These are phyloP conservation scores for Hyaloscypha finlandica DNA, from an alignment of 495 filamentous ascomycete genomes.

Conservation along the genomic window DNA sequence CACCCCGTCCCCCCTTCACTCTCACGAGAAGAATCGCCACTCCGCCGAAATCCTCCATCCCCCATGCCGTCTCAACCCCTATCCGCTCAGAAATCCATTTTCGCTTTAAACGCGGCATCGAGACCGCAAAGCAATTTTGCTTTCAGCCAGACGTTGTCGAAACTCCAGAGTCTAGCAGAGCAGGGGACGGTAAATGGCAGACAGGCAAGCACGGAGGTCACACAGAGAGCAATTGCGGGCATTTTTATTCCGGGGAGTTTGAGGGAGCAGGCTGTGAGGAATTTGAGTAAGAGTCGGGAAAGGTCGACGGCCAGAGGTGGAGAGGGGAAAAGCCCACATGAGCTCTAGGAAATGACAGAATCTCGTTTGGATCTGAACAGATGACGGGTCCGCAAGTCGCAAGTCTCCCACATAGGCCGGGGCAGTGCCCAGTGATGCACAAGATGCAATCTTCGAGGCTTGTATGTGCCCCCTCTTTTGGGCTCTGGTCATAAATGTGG, in stretches of 20 bases:
- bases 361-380: too few relatives aligned
- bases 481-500: too few relatives aligned
- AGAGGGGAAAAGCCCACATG: too few relatives aligned
- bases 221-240: slow-evolving; percentile 16
- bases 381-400: too few relatives aligned
- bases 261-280: slow-evolving; percentile 23
- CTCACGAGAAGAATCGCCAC: slow-evolving; percentile 7
- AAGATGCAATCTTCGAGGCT: too few relatives aligned
- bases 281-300: slow-evolving; percentile 17
- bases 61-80: too few relatives aligned
- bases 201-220: slow-evolving; percentile 11
- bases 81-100: too few relatives aligned
- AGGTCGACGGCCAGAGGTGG: too few relatives aligned
- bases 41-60: background rate
- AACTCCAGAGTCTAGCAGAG: slow-evolving; percentile 9
- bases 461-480: too few relatives aligned
- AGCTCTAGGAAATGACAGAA: too few relatives aligned
- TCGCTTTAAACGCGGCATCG: background rate
- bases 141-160: slow-evolving; percentile 9
- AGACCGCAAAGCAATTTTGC: slow-evolving; percentile 9
- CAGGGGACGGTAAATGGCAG: background rate
- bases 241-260: slow-evolving; percentile 22
- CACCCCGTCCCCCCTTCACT: background rate
- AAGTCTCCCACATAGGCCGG: too few relatives aligned
- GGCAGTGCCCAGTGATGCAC: too few relatives aligned